Conservation (phyloP, 164 flowering plant species). For the Santalum album region DNA sequence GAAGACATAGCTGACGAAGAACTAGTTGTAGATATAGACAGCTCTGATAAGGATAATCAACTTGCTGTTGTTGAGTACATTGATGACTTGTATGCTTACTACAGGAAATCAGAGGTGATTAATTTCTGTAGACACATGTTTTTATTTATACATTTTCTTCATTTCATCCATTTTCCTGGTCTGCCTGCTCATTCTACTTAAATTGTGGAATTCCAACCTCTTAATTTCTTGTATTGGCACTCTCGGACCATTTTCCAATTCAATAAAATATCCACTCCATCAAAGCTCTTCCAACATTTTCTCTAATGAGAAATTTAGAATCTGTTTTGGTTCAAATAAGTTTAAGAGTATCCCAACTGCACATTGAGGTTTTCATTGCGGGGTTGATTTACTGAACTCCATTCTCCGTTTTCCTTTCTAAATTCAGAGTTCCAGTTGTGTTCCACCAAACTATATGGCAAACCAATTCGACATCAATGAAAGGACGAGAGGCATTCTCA, state of each 20-base stretch:
- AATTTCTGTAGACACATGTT: no score
- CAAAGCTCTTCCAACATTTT: no score
- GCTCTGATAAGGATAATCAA: slow-evolving; percentile 45
- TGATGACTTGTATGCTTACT: slow-evolving; percentile 58
- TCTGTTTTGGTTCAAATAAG: no score
- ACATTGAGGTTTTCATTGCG: no score
- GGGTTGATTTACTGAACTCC: no score
- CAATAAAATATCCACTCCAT: no score
- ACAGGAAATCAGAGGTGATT: slow-evolving; percentile 68
- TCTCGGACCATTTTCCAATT: no score
- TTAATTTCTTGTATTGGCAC: no score
- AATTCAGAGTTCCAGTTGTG: slow-evolving; percentile 48
- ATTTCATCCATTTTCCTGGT: background rate
- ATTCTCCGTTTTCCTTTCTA: background rate
- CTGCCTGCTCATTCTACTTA: no score
- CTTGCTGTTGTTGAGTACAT: slow-evolving; percentile 81
- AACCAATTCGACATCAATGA: slow-evolving; percentile 71
- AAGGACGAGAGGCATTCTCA: slow-evolving; percentile 79
- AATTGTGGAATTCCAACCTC: no score
- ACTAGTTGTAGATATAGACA: slow-evolving; percentile 53
- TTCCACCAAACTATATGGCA: slow-evolving; percentile 55
- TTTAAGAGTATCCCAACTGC: no score
- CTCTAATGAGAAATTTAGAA: no score
- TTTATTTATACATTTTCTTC: background rate
- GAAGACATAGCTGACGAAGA: slow-evolving; percentile 57